phyloP scores from a whole-genome alignment of 371 early-diverging fungal genomes.

The Mortierella sp. region DNA sequence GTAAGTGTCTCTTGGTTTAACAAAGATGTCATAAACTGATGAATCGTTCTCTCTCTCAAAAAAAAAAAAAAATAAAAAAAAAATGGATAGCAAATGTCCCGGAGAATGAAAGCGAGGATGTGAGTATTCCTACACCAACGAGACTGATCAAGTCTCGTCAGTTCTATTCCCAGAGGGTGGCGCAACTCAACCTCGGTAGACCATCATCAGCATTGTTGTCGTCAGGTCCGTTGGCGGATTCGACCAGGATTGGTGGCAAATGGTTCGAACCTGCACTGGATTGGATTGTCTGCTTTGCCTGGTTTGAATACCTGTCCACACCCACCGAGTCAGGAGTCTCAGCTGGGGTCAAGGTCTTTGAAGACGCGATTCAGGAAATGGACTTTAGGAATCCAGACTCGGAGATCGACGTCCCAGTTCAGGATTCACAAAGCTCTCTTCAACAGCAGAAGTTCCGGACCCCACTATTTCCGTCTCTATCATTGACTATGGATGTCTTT shows the following conservation, averaged over 20 bases:
- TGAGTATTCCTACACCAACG: conserved; percentile 45
- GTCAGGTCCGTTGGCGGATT: no score
- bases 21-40: no score
- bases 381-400: conserved; percentile 37
- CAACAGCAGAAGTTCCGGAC: conserved; percentile 3
- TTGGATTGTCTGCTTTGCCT: conserved; percentile 59
- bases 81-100: conserved; percentile 6
- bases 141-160: conserved; percentile 58
- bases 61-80: no score
- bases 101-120: conserved; percentile 19
- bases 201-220: no score
- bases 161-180: conserved; percentile 31
- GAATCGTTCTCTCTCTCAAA: background rate
- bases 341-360: conserved; percentile 63
- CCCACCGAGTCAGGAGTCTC: conserved; percentile 37
- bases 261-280: conserved; percentile 53
- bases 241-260: conserved; percentile 45
- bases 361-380: conserved; percentile 57
- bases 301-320: conserved; percentile 67
- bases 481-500: conserved; percentile 12
- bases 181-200: conserved; percentile 42
- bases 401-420: conserved; percentile 16
- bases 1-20: no score
- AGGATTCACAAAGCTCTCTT: background rate
- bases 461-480: conserved; percentile 3